Evolutionary conservation across 2,329 filamentous ascomycete genomes (phyloP).

Genomic region (Elsinoe perseae): DNA sequence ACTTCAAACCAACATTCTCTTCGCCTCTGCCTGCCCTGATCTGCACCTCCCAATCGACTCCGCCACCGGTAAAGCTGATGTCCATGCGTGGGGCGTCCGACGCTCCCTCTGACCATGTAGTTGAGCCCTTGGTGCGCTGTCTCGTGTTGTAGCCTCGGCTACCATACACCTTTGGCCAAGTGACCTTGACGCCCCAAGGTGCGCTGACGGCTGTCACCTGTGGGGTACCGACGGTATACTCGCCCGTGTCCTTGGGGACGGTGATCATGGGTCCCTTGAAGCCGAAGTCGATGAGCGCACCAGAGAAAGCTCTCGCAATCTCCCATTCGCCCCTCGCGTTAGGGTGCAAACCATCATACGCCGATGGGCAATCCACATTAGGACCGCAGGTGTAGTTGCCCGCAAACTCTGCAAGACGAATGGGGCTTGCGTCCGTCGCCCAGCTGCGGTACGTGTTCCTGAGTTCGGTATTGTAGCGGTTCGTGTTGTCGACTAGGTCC

Average conservation of each 20-base stretch:
- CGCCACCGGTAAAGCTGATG: conserved; percentile 17
- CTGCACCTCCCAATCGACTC: conserved; percentile 19
- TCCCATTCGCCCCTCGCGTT: conserved; percentile 37
- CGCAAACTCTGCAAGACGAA: conserved; percentile 30
- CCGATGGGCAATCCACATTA: conserved; percentile 22
- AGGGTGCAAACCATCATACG: conserved; percentile 40
- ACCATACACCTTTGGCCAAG: conserved; percentile 21
- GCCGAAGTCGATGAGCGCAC: conserved; percentile 23
- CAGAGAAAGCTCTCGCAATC: conserved; percentile 36
- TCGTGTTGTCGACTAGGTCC: conserved; percentile 21
- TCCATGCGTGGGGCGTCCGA: conserved; percentile 16
- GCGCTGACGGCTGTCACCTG: conserved; percentile 3
- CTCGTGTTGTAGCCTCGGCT: conserved; percentile 19
- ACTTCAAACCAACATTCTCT: conserved; percentile 1
- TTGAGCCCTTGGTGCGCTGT: conserved; percentile 3
- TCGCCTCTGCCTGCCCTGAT: conserved; percentile 17
- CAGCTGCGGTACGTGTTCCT: conserved; percentile 20
- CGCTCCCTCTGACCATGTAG: conserved; percentile 16
- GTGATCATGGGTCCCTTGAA: neutral
- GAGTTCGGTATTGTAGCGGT: conserved; percentile 20
- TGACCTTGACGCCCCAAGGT: conserved; percentile 18
- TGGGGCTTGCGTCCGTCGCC: conserved; percentile 25
- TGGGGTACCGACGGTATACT: neutral
- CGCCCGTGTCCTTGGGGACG: neutral
- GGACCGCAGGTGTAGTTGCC: conserved; percentile 28